Evolutionary conservation across 2,329 filamentous ascomycete genomes (phyloP), one percentile per base, ranked within the genome.

Genomic region (Tolypocladium sp.): DNA sequence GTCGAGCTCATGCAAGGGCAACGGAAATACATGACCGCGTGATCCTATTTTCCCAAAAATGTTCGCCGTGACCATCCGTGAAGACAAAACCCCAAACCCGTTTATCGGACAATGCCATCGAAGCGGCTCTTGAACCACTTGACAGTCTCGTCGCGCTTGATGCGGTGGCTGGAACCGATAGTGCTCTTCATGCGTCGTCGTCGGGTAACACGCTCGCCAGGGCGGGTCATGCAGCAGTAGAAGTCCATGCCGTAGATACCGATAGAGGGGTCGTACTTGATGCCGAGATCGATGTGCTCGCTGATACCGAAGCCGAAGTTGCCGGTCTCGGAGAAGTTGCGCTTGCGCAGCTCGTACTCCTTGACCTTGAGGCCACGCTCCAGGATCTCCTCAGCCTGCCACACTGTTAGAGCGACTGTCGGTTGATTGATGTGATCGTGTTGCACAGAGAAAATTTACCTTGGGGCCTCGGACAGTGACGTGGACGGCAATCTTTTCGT

Each of bases 171-270:
- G 75, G 90, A 77, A 75, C 94, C 94, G 76, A 99, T 88, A 73
- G 80, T 85, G 83, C 86, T 83, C 87, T 95, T 90, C 82, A 83
- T 87, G 74, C 93, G 91, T 78, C 93, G 89, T 76, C 94, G 92
- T 84, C 92, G 93, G 78, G 91, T 89, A 77, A 99, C 91, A 78
- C 94, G 92, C 87, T 96, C 92, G 83, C 94, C 94, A 73, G 93
- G 94, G 75, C 94, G 92, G 84, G 92, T 96, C 94, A 99, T 99
- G 91, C 93, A 97, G 90, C 89, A 92, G 90, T 97, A 99, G 84
- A 99, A 99, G 84, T 99, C 94, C 94, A 99, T 99, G 79, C 94
- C 92, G 86, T 96, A 97, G 79, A 97, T 97, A 88, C 92, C 92
- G 72, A 97, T 97, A 66, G 86, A 89, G 67, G 92, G 92, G 83